Conservation (phyloP, 768 basidiomycete genomes). For the Lentinula boryana region DNA sequence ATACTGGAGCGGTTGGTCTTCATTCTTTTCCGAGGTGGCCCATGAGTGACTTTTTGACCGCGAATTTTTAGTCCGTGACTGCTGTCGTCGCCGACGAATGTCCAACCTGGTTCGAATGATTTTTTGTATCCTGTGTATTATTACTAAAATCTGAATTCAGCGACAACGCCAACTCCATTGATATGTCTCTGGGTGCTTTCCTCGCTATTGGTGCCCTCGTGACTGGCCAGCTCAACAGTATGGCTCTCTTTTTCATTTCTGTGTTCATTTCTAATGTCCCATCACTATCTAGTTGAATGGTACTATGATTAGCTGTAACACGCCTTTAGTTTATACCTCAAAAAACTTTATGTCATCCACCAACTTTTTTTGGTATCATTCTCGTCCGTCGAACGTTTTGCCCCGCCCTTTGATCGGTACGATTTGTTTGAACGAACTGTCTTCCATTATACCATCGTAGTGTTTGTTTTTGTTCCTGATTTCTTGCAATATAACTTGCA, state of each 20-base stretch:
- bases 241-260: not conserved
- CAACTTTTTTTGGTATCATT: not conserved
- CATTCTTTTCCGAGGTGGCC: too few species aligned
- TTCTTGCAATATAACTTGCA: too few species aligned
- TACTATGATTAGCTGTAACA: not conserved
- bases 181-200: constrained; percentile 50
- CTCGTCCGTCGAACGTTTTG: too few species aligned
- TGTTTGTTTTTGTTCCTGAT: too few species aligned
- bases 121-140: not conserved
- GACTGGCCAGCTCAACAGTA: not conserved
- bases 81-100: constrained; percentile 77
- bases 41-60: not conserved
- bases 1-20: constrained; percentile 40
- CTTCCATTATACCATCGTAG: too few species aligned
- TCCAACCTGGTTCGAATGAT: constrained; percentile 54
- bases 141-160: constrained; percentile 13
- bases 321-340: not conserved
- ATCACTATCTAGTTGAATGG: not conserved
- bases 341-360: not conserved
- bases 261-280: not conserved
- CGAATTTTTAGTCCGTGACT: constrained; percentile 30
- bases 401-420: too few species aligned
- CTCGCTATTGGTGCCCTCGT: not conserved
- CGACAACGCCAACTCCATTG: constrained; percentile 40
- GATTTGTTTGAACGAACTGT: too few species aligned